Conservation (phyloP, 139 green algal genomes). For the Tetraselmis striata region DNA sequence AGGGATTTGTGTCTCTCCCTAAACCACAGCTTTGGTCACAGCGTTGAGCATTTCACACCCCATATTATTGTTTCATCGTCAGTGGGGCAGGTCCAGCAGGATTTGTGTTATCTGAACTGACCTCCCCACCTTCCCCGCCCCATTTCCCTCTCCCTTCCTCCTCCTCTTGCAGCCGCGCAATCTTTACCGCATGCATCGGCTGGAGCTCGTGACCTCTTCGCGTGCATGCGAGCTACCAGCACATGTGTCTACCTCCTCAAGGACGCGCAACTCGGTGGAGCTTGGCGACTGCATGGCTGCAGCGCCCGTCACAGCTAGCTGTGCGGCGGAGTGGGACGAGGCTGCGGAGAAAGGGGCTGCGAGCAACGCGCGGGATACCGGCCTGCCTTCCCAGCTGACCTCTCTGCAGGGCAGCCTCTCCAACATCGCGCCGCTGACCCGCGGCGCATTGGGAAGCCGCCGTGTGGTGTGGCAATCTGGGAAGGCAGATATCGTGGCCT, state of each 20-base stretch:
- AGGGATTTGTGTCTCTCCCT: too few relatives aligned
- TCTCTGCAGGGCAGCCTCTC: constrained; percentile 1
- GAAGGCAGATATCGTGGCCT: not conserved
- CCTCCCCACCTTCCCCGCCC: too few relatives aligned
- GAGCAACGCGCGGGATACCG: not conserved
- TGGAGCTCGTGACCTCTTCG: constrained; percentile 65
- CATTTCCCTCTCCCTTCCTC: not conserved
- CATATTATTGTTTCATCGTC: too few relatives aligned
- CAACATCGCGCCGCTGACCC: constrained; percentile 14
- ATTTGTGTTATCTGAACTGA: too few relatives aligned
- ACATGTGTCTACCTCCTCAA: constrained; percentile 19
- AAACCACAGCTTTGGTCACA: too few relatives aligned
- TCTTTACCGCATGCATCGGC: constrained; percentile 29
- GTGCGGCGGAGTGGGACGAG: not conserved
- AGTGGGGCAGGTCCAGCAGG: too few relatives aligned
- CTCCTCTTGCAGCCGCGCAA: constrained; percentile 3
- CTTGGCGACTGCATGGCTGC: constrained; percentile 66
- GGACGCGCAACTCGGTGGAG: constrained; percentile 28
- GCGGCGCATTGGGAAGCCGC: not conserved
- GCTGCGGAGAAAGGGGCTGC: not conserved
- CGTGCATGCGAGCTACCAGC: constrained; percentile 40
- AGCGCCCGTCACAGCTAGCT: not conserved
- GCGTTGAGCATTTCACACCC: too few relatives aligned
- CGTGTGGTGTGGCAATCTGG: not conserved
- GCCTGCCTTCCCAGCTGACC: not conserved